Conservation (phyloP, 805 yeast genomes). For the Cyberlindnera maritima region DNA sequence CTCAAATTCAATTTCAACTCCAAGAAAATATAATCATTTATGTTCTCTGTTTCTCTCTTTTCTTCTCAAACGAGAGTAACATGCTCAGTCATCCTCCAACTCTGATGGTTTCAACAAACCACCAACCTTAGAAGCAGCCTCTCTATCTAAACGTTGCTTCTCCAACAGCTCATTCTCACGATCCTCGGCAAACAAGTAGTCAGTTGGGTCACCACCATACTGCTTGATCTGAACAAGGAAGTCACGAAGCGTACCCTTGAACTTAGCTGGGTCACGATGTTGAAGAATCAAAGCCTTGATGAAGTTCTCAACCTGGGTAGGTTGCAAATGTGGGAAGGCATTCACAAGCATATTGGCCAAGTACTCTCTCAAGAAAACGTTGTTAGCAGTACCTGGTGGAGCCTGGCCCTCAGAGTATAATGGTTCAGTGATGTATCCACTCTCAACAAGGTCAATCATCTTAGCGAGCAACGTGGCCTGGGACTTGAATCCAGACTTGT, state of each 20-base stretch:
- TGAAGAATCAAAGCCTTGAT: slow-evolving; percentile 71
- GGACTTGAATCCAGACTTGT: slow-evolving; percentile 89
- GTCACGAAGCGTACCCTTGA: slow-evolving; percentile 86
- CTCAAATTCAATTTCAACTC: not conserved
- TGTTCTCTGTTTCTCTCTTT: not conserved
- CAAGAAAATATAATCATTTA: not conserved
- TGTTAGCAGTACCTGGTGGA: slow-evolving; percentile 81
- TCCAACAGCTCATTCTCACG: slow-evolving; percentile 74
- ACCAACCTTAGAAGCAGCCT: slow-evolving; percentile 82
- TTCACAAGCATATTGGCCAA: slow-evolving; percentile 74
- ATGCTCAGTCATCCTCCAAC: slow-evolving; percentile 63
- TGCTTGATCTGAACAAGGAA: slow-evolving; percentile 95
- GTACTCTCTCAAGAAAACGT: slow-evolving; percentile 74
- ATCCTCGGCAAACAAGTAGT: slow-evolving; percentile 92
- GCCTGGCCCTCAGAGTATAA: slow-evolving; percentile 79
- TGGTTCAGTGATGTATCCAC: slow-evolving; percentile 70
- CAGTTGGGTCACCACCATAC: slow-evolving; percentile 93
- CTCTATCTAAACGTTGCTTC: slow-evolving; percentile 66
- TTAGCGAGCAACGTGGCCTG: slow-evolving; percentile 85
- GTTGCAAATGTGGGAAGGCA: slow-evolving; percentile 91
- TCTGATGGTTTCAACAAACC: slow-evolving; percentile 95
- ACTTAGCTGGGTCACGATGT: slow-evolving; percentile 70
- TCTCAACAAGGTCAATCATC: slow-evolving; percentile 79
- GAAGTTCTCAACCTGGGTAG: slow-evolving; percentile 79
- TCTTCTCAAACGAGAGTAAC: not conserved